These are phyloP conservation scores for Bretziella fagacearum DNA, from an alignment of 2,329 filamentous ascomycete species.

Conservation along the genomic window DNA sequence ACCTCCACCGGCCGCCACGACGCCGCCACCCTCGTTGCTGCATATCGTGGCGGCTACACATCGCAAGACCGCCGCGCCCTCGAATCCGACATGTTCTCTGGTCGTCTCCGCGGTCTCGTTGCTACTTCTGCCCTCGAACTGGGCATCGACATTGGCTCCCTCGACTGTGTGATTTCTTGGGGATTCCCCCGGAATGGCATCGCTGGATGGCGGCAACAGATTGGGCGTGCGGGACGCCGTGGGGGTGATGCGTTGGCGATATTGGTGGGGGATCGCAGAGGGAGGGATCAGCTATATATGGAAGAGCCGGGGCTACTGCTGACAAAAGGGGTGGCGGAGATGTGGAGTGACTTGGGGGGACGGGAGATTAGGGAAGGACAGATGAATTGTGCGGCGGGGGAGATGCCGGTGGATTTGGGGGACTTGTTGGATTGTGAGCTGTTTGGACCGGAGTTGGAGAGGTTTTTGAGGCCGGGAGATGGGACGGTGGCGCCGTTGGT, in stretches of 20 bases:
- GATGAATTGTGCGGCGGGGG: constrained; percentile 84
- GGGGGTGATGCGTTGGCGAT: constrained; percentile 66
- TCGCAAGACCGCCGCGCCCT: constrained; percentile 76
- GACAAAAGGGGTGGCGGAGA: constrained; percentile 71
- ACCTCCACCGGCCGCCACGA: constrained; percentile 55
- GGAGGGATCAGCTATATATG: constrained; percentile 95
- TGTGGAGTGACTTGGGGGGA: constrained; percentile 85
- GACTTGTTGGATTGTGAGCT: constrained; percentile 50
- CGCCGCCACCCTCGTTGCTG: constrained; percentile 70
- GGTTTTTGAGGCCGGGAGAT: constrained; percentile 29
- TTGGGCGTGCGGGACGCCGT: constrained; percentile 73
- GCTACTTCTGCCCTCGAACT: constrained; percentile 87
- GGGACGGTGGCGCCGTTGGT: neutral
- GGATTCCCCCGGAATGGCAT: constrained; percentile 89
- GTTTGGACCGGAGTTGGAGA: constrained; percentile 46
- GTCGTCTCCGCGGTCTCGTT: constrained; percentile 80
- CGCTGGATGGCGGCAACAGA: constrained; percentile 85
- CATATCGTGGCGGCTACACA: constrained; percentile 88
- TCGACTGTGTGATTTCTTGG: constrained; percentile 86
- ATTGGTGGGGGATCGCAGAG: constrained; percentile 73
- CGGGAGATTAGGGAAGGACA: constrained; percentile 86
- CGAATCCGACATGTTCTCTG: constrained; percentile 93
- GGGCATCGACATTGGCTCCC: constrained; percentile 82
- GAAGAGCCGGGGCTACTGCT: constrained; percentile 87
- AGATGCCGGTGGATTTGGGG: constrained; percentile 74